phyloP scores from a whole-genome alignment of 2,329 filamentous ascomycete genomes.

The Macrophomina tecta region DNA sequence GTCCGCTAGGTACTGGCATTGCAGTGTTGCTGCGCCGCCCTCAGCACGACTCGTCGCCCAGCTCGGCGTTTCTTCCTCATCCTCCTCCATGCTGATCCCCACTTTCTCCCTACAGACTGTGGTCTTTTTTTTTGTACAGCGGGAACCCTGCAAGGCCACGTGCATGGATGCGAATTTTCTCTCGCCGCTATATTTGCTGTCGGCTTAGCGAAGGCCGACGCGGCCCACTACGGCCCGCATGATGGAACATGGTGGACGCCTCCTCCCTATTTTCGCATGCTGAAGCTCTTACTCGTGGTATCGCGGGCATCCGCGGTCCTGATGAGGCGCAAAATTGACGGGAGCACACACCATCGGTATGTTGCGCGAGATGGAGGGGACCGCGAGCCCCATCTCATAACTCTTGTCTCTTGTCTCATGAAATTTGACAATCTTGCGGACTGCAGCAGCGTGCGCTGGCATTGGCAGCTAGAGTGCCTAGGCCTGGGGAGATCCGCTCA shows the following conservation, averaged over 20 bases:
- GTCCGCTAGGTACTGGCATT: neutral
- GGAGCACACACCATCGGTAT: conserved; percentile 13
- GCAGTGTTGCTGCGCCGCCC: conserved; percentile 6
- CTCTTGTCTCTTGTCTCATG: neutral
- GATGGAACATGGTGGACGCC: conserved; percentile 21
- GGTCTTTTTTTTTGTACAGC: conserved; percentile 4
- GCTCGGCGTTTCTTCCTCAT: conserved; percentile 9
- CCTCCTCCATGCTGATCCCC: conserved; percentile 15
- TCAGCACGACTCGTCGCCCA: conserved; percentile 1
- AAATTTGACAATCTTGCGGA: conserved; percentile 20
- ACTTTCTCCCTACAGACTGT: conserved; percentile 11
- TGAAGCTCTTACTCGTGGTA: conserved; percentile 9
- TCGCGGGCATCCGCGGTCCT: conserved; percentile 2
- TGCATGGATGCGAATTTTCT: conserved; percentile 8
- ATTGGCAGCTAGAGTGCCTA: neutral
- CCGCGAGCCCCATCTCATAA: conserved; percentile 12
- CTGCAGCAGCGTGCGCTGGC: neutral
- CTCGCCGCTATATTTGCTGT: neutral
- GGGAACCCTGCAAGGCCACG: conserved; percentile 12
- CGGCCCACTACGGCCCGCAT: conserved; percentile 6
- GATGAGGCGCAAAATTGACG: conserved; percentile 7
- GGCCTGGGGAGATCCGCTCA: conserved; percentile 21
- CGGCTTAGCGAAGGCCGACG: conserved; percentile 1
- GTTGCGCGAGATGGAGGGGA: conserved; percentile 16
- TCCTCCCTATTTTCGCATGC: neutral